Evolutionary conservation across 208 protist species (phyloP), one percentile per base, ranked within the genome.

Genomic region (Acanthamoeba royreba): DNA sequence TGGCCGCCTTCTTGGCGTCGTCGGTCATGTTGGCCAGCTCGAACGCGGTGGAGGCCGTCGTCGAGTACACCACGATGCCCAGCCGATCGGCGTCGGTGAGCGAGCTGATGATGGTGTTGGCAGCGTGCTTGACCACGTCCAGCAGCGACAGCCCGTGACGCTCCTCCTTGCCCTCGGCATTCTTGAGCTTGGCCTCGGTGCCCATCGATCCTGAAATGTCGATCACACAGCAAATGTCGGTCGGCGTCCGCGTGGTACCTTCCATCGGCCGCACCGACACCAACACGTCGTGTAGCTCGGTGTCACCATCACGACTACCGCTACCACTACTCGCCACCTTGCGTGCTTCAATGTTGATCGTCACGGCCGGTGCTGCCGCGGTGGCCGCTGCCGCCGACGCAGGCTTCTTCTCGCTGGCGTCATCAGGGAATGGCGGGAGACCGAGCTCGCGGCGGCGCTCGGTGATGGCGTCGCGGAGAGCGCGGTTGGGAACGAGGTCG

Each of bases 61-160:
- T 66, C 35, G 22, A 58, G 92, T 96, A 97, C 31, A 92, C 43
- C 25, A 97, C 95, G 2, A 97, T 4, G 22, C 94, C 55, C 2
- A 97, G 19, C 17, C 43, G 45, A 79, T 97, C 96, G 7, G 86
- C 11, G 45, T 17, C 8, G 28, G 49, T 46, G 38, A 97, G 31
- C 0, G 69, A 22, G 52, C 77, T 28, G 33, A 97, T 93, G 38
- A 96, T 42, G 25, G 96, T 97, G 42, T 88, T 90, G 8, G 96
- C 63, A 13, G 96, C 87, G 55, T 97, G 96, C 35, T 97, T 97
- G 3, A 97, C 95, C 13, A 97, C 47, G 88, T 97, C 96, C 9
- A 97, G 88, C 58, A 81, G 45, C 19, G 96, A 92, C 1, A 97
- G 93, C 17, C 95, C 95, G 83, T 97, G 66, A 38, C 47, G 46